Conservation (phyloP, 2,329 filamentous ascomycete species). For the Aspergillus sp. region DNA sequence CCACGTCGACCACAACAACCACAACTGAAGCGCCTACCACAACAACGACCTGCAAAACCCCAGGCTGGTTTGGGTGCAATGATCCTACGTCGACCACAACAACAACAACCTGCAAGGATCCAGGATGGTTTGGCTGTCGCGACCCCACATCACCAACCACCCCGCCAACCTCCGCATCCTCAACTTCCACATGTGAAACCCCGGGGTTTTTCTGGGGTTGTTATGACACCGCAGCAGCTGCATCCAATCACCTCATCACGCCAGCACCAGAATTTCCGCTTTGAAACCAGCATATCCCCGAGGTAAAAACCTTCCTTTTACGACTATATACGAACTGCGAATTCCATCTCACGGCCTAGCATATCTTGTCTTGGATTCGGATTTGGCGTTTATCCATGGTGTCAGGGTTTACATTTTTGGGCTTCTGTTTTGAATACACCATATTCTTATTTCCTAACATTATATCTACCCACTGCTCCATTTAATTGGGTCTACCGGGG, state of each 20-base stretch:
- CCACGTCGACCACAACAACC: conserved; percentile 33
- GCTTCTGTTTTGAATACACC: neutral
- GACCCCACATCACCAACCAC: conserved; percentile 25
- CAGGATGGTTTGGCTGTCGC: conserved; percentile 38
- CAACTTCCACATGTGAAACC: conserved; percentile 44
- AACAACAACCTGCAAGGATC: conserved; percentile 25
- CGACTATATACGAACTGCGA: conserved; percentile 2
- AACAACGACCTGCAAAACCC: conserved; percentile 41
- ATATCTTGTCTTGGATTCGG: neutral
- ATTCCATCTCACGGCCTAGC: neutral
- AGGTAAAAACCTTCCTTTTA: neutral
- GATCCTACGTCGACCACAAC: conserved; percentile 31
- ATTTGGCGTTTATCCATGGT: neutral
- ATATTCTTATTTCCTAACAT: neutral
- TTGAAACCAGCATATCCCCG: neutral
- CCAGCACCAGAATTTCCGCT: conserved; percentile 17
- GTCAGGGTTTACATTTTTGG: neutral
- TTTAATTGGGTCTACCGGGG: no score
- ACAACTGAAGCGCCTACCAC: conserved; percentile 28
- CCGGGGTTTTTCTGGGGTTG: conserved; percentile 62
- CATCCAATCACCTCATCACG: conserved; percentile 30
- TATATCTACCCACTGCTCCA: no score
- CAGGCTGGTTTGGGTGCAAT: conserved; percentile 47
- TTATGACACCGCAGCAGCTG: conserved; percentile 40
- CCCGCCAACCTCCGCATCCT: conserved; percentile 14